Evolutionary conservation across 106 monocot species (phyloP).

Genomic region (Posidonia australis): DNA sequence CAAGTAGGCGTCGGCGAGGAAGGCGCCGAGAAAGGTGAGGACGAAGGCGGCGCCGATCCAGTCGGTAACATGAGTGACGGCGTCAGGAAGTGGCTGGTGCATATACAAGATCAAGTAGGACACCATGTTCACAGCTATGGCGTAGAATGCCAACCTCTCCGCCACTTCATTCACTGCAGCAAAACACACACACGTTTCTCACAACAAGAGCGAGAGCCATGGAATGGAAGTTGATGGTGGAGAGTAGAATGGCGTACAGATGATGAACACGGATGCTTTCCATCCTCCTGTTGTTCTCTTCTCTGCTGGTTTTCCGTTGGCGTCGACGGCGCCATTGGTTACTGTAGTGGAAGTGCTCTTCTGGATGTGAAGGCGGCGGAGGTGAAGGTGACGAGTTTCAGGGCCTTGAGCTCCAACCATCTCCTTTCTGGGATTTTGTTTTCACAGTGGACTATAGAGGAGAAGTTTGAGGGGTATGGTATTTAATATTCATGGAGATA

Average conservation of each 20-base stretch:
- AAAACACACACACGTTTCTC: no score
- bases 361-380: no score
- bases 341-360: conserved; percentile 2
- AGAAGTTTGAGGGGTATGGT: no score
- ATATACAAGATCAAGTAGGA: conserved; percentile 20
- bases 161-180: conserved; percentile 35
- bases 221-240: no score
- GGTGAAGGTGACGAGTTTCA: no score
- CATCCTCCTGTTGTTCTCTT: conserved; percentile 21
- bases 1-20: conserved; percentile 38
- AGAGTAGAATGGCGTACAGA: no score
- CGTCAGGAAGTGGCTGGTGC: conserved; percentile 19
- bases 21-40: conserved; percentile 37
- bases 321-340: conserved; percentile 18
- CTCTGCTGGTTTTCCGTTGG: conserved; percentile 13
- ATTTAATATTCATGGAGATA: no score
- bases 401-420: no score
- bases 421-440: no score
- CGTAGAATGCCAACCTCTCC: conserved; percentile 46
- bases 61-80: conserved; percentile 25
- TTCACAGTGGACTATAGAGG: no score
- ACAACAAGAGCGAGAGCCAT: no score
- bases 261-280: conserved; percentile 25
- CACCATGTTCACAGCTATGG: conserved; percentile 29
- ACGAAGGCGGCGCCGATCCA: conserved; percentile 35